phyloP scores from a whole-genome alignment of 2,329 filamentous ascomycete genomes.

The Verticillium zaregamsianum region DNA sequence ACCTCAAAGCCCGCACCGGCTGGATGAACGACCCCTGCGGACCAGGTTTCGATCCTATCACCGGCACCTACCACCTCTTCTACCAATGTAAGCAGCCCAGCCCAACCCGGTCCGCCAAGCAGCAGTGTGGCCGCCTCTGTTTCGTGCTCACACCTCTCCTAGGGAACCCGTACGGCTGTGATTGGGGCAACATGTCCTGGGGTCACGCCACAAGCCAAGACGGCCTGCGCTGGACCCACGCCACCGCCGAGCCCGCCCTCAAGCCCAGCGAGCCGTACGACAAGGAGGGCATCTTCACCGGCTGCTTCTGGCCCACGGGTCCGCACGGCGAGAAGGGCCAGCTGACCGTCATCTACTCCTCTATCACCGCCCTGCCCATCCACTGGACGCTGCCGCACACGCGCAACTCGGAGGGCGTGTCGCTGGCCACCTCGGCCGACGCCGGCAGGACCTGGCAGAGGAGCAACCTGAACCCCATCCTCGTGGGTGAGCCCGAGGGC shows the following conservation, averaged over 20 bases:
- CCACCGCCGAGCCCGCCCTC: constrained; percentile 21
- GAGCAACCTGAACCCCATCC: constrained; percentile 22
- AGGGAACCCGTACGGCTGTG: constrained; percentile 30
- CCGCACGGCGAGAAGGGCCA: constrained; percentile 32
- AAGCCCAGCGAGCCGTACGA: constrained; percentile 39
- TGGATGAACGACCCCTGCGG: constrained; percentile 43
- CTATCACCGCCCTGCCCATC: constrained; percentile 27
- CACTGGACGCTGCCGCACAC: constrained; percentile 33
- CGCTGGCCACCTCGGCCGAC: constrained; percentile 32
- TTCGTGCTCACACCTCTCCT: background rate
- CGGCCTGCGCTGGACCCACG: constrained; percentile 37
- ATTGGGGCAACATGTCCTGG: constrained; percentile 39
- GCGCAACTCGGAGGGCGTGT: constrained; percentile 34
- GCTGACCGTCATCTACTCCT: constrained; percentile 29
- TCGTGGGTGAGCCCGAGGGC: constrained; percentile 21
- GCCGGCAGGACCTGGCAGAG: constrained; percentile 29
- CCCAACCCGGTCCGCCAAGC: constrained; percentile 15
- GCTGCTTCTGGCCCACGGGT: constrained; percentile 44
- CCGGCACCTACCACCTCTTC: constrained; percentile 45
- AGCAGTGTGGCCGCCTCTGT: constrained; percentile 21
- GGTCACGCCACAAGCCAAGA: constrained; percentile 44
- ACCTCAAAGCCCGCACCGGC: constrained; percentile 18
- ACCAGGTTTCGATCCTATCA: constrained; percentile 42
- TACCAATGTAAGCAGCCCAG: constrained; percentile 40
- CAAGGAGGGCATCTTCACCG: constrained; percentile 47